Evolutionary conservation across 805 yeast species (phyloP).

Genomic region (Scheffersomyces coipomensis): DNA sequence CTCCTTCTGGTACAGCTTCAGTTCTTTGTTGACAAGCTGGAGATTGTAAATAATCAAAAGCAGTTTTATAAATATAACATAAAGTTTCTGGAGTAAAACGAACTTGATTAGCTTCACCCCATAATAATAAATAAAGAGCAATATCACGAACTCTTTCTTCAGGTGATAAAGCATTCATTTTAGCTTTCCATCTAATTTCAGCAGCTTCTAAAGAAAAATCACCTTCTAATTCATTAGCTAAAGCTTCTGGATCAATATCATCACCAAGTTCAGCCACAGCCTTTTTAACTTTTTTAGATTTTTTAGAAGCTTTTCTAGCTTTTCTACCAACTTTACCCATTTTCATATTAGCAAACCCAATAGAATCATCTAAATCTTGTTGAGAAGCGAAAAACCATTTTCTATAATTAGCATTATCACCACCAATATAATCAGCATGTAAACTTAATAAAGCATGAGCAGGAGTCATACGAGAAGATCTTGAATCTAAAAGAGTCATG

Average conservation of each 20-base stretch:
- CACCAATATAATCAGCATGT: slow-evolving; percentile 88
- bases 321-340: slow-evolving; percentile 74
- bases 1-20: slow-evolving; percentile 86
- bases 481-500: slow-evolving; percentile 78
- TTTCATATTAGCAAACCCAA: slow-evolving; percentile 80
- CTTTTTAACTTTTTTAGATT: slow-evolving; percentile 72
- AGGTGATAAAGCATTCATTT: slow-evolving; percentile 71
- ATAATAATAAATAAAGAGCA: slow-evolving; percentile 69
- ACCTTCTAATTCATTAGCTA: slow-evolving; percentile 73
- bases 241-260: slow-evolving; percentile 47
- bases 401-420: slow-evolving; percentile 80
- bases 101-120: slow-evolving; percentile 94
- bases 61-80: slow-evolving; percentile 94
- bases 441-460: slow-evolving; percentile 79
- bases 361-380: slow-evolving; percentile 78
- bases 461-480: slow-evolving; percentile 87
- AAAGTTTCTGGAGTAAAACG: slow-evolving; percentile 89
- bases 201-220: slow-evolving; percentile 81
- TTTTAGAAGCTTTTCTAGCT: slow-evolving; percentile 78
- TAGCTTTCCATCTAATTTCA: slow-evolving; percentile 85
- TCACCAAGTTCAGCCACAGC: slow-evolving; percentile 67
- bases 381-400: slow-evolving; percentile 91
- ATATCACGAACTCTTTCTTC: slow-evolving; percentile 77
- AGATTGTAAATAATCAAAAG: slow-evolving; percentile 82
- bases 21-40: slow-evolving; percentile 88